Base-by-base conservation (phyloP, 2,329 filamentous ascomycete genomes). In the Lojkania enalia region DNA sequence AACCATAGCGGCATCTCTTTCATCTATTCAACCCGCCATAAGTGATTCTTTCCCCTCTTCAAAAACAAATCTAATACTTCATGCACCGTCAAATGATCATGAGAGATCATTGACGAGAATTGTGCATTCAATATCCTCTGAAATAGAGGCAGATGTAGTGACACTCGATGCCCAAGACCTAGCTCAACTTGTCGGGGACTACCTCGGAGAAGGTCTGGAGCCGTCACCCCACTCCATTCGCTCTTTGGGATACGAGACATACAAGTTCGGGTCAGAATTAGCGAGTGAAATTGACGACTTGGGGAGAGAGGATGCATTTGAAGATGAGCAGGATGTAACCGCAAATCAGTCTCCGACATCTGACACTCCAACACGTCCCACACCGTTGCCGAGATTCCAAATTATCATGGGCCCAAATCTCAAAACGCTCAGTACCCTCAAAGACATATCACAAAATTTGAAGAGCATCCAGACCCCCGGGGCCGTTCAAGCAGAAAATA, bases 151-250 rank as follows among this genome's bases (percentile, higher is more conserved):
- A 2, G 83, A 92, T 53, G 61, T 92, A 2, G 71, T 94, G 21
- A 78, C 81, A 15, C 63, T 95, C 9, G 81, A 85, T 59, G 82
- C 88, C 1, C 80, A 84, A 50, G 85, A 87, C 58, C 71, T 95
- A 41, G 86, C 86, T 2, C 77, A 85, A 38, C 73, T 94, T 19
- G 77, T 85, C 0, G 86, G 85, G 2, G 77, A 82, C 32, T 89
- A 90, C 57, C 69, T 91, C 7, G 86, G 85, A 3, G 83, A 87
- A 58, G 76, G 78, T 48, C 49, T 72, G n/a, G 72, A 52, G 71
- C 80, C 35, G 75, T 82, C 27, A 76, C 62, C 69, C 11, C 58
- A 67, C 21, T 60, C 73, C 41, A 55, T 78, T 54, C 61, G 75
- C 49, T 63, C 76, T 46, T 64, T 81, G 43, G 77, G 77, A 2